Evolutionary conservation across 495 filamentous ascomycete genomes (phyloP), one percentile per base, ranked within the genome.

Genomic region (Cetradonia linearis): DNA sequence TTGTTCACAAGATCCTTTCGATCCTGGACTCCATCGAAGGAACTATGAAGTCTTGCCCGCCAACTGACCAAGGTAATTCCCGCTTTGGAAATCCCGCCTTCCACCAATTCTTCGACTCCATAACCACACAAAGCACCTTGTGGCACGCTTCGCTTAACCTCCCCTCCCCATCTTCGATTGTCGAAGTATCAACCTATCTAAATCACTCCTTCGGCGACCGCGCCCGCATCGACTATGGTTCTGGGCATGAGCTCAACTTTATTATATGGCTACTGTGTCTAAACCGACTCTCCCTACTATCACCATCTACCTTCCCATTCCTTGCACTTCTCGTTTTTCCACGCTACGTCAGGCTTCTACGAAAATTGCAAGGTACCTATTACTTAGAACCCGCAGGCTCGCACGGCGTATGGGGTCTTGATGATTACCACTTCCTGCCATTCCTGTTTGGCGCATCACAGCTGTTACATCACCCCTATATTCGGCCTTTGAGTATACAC

Each of bases 401-500:
- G 44, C 91, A 96, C 70, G 91, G 91, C 20, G 91, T 96, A 52
- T 96, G 91, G 91, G 91, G 91, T 38, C 75, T 99, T 42, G 93
- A 99, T 70, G 93, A 99, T 74, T 94, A 99, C 72, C 89, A 84
- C 40, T 97, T 97, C 73, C 73, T 93, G n/a, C 89, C 93, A 0
- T 99, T 97, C 75, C 85, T 99, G 53, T 93, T 96, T 68, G 93
- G 93, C 13, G 94, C 91, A 3, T 87, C 91, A 9, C 91, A 99
- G 73, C 81, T 99, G 28, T 77, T 93, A 5, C 81, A 86, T 57
- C 93, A 98, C 69, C 83, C 85, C 0, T 91, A 87, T 70, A 84
- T 99, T 48, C 92, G 90, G 0, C 93, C 93, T 2, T 73, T 88
- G 55, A 80, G 83, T 2, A 93, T 99, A 62, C 93, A 99, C 71